A percentile compares a stretch with the other conserved stretches of the same genome.
These are phyloP conservation scores for Aspergillus sp. DNA, from an alignment of 2,329 filamentous ascomycete genomes.

Conservation along the genomic window DNA sequence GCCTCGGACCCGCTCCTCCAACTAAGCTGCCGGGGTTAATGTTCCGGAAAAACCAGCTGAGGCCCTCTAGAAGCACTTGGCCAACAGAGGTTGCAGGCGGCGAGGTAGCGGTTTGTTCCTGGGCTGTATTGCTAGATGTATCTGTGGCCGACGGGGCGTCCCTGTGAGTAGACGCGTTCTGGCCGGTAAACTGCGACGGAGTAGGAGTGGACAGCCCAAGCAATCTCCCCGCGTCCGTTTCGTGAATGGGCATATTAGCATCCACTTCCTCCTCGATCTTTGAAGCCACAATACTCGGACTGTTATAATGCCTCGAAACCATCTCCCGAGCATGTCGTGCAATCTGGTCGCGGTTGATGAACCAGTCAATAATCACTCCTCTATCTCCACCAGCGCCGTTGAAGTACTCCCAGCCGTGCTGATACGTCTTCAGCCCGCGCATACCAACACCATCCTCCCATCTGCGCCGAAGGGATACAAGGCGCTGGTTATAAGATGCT, in stretches of 20 bases:
- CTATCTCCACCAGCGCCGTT: neutral
- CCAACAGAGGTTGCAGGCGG: neutral
- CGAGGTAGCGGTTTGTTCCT: neutral
- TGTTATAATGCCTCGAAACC: neutral
- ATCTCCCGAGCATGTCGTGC: conserved; percentile 1
- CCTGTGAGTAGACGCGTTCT: too few relatives aligned
- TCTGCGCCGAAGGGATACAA: neutral
- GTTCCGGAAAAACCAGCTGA: neutral
- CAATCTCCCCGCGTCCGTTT: conserved; percentile 4
- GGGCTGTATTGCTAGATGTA: neutral
- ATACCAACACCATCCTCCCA: neutral
- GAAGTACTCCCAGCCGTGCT: conserved; percentile 7
- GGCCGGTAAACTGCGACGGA: neutral
- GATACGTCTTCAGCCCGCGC: neutral
- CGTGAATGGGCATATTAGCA: neutral
- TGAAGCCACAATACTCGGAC: neutral
- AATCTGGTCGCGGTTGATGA: neutral
- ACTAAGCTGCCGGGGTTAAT: neutral
- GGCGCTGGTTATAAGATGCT: neutral
- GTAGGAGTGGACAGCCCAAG: neutral
- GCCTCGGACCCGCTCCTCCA: too few relatives aligned
- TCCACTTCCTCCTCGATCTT: neutral
- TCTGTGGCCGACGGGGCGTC: too few relatives aligned
- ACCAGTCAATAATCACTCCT: neutral
- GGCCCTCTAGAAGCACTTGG: neutral